Evolutionary conservation across 1,284 basidiomycete genomes (phyloP).

Genomic region (Moniliella sp.): DNA sequence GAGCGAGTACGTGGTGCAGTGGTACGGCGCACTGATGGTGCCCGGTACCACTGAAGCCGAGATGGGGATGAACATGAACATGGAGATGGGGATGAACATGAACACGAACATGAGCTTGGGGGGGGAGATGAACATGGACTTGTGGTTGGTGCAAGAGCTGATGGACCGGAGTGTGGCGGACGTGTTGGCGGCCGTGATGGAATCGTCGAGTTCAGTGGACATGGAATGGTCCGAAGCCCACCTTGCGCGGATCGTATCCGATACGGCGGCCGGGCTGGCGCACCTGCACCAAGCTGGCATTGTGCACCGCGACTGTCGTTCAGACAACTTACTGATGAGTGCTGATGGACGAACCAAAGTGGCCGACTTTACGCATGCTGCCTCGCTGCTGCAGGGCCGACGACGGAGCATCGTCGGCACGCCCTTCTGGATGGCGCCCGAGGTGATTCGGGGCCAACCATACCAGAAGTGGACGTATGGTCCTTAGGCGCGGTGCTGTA

Average conservation of each 20-base stretch:
- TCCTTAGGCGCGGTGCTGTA: slow-evolving; percentile 18
- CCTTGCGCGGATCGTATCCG: slow-evolving; percentile 16
- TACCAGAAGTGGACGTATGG: slow-evolving; percentile 21
- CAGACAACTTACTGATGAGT: slow-evolving; percentile 18
- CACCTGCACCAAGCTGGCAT: slow-evolving; percentile 10
- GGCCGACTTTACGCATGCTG: slow-evolving; percentile 20
- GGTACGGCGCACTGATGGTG: too few species aligned
- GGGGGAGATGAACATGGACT: too few species aligned
- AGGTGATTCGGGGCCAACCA: slow-evolving; percentile 14
- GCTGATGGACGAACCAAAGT: slow-evolving; percentile 15
- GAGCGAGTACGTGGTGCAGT: too few species aligned
- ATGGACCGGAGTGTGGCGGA: too few species aligned
- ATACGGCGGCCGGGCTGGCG: slow-evolving; percentile 10
- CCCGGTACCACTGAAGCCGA: too few species aligned
- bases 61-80: too few species aligned
- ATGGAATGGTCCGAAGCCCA: too few species aligned
- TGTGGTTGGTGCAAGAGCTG: too few species aligned
- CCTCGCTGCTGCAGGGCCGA: slow-evolving; percentile 5
- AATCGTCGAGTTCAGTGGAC: too few species aligned
- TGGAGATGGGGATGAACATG: too few species aligned
- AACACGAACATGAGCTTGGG: too few species aligned
- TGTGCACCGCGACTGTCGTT: slow-evolving; percentile 16
- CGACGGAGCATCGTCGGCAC: slow-evolving; percentile 14
- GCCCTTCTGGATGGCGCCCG: slow-evolving; percentile 28
- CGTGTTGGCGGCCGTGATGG: too few species aligned